A percentile compares a stretch with the other conserved stretches of the same genome.
Evolutionary conservation across 2,329 filamentous ascomycete species (phyloP).

Genomic region (Penicillium sp.): DNA sequence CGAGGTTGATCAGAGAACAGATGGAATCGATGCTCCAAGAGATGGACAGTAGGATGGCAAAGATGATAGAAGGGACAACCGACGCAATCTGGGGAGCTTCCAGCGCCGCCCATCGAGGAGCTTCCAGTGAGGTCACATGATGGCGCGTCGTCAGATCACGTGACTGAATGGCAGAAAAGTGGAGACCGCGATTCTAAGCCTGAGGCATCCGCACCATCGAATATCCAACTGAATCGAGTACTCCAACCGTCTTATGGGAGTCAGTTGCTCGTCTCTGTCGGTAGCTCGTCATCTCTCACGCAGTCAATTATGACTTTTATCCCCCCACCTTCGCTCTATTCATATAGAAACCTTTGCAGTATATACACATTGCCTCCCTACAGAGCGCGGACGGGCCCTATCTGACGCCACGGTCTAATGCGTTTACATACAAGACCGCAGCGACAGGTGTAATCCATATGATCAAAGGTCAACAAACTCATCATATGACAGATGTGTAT

Average conservation of each 20-base stretch:
- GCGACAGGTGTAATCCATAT: not conserved
- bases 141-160: slow-evolving; percentile 10
- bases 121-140: slow-evolving; percentile 21
- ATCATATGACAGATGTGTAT: slow-evolving; percentile 5
- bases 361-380: too few species aligned
- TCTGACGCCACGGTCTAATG: too few species aligned
- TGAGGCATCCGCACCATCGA: not conserved
- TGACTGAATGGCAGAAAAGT: slow-evolving; percentile 11
- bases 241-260: too few species aligned
- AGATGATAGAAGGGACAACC: slow-evolving; percentile 16
- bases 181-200: not conserved
- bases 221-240: too few species aligned
- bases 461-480: slow-evolving; percentile 2
- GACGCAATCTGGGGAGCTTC: slow-evolving; percentile 29
- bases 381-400: too few species aligned
- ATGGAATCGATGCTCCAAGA: slow-evolving; percentile 1
- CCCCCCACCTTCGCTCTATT: too few species aligned
- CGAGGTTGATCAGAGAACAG: not conserved
- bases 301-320: too few species aligned
- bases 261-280: too few species aligned
- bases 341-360: too few species aligned
- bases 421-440: too few species aligned
- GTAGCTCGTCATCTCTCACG: too few species aligned
- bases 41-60: slow-evolving; percentile 15
- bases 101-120: slow-evolving; percentile 23